A percentile compares a stretch with the other conserved stretches of the same genome.
Evolutionary conservation across 768 basidiomycete genomes (phyloP).

Genomic region (Leccinum pellstonianum): DNA sequence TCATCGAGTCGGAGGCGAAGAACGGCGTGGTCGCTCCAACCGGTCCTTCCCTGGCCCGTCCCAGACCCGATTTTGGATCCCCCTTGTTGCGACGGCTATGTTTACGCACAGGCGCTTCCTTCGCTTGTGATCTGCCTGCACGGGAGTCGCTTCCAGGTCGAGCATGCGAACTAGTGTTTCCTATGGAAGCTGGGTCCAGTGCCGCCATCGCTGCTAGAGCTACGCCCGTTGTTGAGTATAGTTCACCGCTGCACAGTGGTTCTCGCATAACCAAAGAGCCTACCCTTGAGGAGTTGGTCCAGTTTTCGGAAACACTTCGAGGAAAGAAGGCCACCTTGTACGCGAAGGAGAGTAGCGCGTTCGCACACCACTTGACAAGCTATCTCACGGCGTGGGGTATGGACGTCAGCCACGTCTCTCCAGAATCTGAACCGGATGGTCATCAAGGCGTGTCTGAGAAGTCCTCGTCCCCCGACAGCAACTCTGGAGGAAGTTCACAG

Average conservation of each 20-base stretch:
- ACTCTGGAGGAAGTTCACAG: slow-evolving; percentile 3
- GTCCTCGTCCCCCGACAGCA: slow-evolving; percentile 9
- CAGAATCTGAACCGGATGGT: slow-evolving; percentile 54
- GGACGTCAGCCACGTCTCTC: slow-evolving; percentile 81
- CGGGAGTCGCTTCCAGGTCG: slow-evolving; percentile 45
- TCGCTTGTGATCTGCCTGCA: slow-evolving; percentile 39
- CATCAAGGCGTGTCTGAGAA: slow-evolving; percentile 20
- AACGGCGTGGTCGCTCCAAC: slow-evolving; percentile 10
- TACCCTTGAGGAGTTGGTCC: slow-evolving; percentile 69
- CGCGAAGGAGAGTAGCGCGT: slow-evolving; percentile 82
- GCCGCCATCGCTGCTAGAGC: slow-evolving; percentile 41
- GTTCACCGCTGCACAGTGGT: slow-evolving; percentile 48
- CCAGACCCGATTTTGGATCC: slow-evolving; percentile 44
- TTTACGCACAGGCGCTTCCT: slow-evolving; percentile 53
- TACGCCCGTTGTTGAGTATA: slow-evolving; percentile 44
- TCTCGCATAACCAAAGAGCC: slow-evolving; percentile 65
- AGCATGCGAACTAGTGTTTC: slow-evolving; percentile 64
- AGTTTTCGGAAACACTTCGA: slow-evolving; percentile 79
- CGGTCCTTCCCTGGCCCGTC: slow-evolving; percentile 25
- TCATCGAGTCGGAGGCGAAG: slow-evolving; percentile 26
- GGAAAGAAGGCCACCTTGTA: slow-evolving; percentile 84
- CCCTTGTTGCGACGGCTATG: slow-evolving; percentile 61
- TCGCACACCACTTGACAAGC: slow-evolving; percentile 89
- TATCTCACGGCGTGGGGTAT: slow-evolving; percentile 95
- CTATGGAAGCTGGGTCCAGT: slow-evolving; percentile 58